phyloP scores from a whole-genome alignment of 1,284 basidiomycete genomes.

The Neonothopanus nambi region DNA sequence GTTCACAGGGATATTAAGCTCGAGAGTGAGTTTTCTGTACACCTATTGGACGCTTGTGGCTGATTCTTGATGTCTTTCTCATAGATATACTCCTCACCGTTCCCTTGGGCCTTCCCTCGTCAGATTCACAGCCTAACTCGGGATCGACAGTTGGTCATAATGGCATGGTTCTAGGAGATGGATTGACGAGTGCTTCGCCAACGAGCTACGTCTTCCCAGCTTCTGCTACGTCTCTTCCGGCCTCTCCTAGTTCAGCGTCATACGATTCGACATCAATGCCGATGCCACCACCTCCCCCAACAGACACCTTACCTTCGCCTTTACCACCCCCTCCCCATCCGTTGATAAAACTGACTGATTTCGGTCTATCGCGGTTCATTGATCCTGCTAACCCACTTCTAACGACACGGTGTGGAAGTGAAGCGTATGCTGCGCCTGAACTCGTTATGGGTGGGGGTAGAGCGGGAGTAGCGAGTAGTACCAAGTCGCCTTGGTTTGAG shows the following conservation, averaged over 20 bases:
- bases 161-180: background rate
- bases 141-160: background rate
- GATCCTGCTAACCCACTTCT: slow-evolving; percentile 69
- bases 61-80: background rate
- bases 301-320: slow-evolving; percentile 19
- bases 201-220: slow-evolving; percentile 9
- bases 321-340: slow-evolving; percentile 48
- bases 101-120: slow-evolving; percentile 21
- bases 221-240: background rate
- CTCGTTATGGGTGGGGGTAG: slow-evolving; percentile 63
- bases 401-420: slow-evolving; percentile 87
- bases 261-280: background rate
- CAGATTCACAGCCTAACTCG: background rate
- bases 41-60: background rate
- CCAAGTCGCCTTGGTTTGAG: slow-evolving; percentile 4
- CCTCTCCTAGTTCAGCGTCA: background rate
- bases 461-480: slow-evolving; percentile 17
- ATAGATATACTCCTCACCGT: slow-evolving; percentile 62
- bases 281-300: slow-evolving; percentile 11
- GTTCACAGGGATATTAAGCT: slow-evolving; percentile 95
- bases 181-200: slow-evolving; percentile 2
- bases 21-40: slow-evolving; percentile 67
- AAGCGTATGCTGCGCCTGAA: slow-evolving; percentile 91
- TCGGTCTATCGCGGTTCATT: slow-evolving; percentile 88
- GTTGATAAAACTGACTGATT: slow-evolving; percentile 87